These are phyloP conservation scores for Litsea cubeba DNA, from an alignment of 164 flowering plant species.

Conservation along the genomic window DNA sequence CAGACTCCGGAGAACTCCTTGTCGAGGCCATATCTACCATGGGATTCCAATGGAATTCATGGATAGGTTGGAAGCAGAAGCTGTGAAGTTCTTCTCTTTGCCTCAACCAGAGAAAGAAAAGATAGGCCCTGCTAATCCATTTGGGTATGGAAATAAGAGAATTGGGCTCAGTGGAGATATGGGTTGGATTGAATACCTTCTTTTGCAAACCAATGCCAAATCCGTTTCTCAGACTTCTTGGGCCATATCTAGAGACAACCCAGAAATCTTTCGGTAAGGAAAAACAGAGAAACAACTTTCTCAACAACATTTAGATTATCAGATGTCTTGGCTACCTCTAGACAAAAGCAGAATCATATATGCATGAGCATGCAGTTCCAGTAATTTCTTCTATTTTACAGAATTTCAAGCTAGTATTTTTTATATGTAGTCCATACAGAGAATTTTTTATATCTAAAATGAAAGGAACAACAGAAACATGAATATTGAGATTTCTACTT, in stretches of 20 bases:
- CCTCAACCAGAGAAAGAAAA: constrained; percentile 61
- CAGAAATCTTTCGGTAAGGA: constrained; percentile 46
- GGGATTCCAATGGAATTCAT: constrained; percentile 56
- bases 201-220: constrained; percentile 44
- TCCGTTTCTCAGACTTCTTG: constrained; percentile 23
- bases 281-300: background rate
- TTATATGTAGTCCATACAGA: background rate
- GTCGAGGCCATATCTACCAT: constrained; percentile 73
- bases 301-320: background rate
- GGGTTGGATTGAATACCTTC: constrained; percentile 92
- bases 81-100: constrained; percentile 51
- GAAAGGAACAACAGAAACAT: background rate
- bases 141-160: constrained; percentile 73
- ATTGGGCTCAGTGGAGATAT: constrained; percentile 90
- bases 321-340: no score
- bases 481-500: background rate
- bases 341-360: background rate
- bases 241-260: constrained; percentile 38
- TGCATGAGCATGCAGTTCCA: background rate
- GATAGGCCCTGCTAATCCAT: constrained; percentile 64
- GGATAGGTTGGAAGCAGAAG: constrained; percentile 46
- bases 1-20: constrained; percentile 36
- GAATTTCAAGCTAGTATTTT: background rate
- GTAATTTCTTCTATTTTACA: background rate
- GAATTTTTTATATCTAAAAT: no score